These are phyloP conservation scores for Porcisia deanei DNA, from an alignment of 208 protist genomes.

Conservation along the genomic window DNA sequence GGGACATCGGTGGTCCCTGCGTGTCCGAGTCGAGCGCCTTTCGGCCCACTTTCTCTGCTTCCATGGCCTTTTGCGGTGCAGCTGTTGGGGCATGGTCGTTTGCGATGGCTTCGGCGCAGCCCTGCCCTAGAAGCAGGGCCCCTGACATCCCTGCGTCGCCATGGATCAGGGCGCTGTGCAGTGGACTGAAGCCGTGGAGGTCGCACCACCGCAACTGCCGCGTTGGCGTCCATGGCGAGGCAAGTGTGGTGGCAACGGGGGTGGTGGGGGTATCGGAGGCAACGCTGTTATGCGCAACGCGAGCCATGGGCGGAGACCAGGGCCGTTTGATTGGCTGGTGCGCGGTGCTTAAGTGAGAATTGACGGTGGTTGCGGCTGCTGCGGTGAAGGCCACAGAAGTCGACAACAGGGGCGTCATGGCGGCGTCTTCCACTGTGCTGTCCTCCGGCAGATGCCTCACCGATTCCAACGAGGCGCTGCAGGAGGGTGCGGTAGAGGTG, in stretches of 20 bases:
- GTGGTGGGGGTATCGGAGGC: constrained; percentile 2
- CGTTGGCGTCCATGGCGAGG: constrained; percentile 2
- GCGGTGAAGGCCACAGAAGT: background rate
- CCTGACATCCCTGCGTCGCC: constrained; percentile 34
- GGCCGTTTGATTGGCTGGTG: background rate
- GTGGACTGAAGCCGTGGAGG: constrained; percentile 30
- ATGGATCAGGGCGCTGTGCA: constrained; percentile 38
- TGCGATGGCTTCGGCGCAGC: background rate
- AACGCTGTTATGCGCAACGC: background rate
- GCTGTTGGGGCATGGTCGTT: background rate
- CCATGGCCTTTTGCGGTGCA: background rate
- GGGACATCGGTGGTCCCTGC: background rate
- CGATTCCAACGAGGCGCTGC: background rate
- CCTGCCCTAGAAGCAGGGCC: constrained; percentile 19
- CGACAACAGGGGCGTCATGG: background rate
- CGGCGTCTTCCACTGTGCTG: background rate
- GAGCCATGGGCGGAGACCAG: background rate
- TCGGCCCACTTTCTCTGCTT: background rate
- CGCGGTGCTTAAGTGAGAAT: background rate
- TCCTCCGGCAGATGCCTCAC: background rate
- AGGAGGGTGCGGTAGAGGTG: background rate
- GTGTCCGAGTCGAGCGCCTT: background rate
- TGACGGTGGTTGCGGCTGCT: background rate
- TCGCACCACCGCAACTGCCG: constrained; percentile 27
- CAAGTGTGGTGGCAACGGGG: constrained; percentile 5